phyloP scores from a whole-genome alignment of 345 rosid species.

The Euclidium syriacum region DNA sequence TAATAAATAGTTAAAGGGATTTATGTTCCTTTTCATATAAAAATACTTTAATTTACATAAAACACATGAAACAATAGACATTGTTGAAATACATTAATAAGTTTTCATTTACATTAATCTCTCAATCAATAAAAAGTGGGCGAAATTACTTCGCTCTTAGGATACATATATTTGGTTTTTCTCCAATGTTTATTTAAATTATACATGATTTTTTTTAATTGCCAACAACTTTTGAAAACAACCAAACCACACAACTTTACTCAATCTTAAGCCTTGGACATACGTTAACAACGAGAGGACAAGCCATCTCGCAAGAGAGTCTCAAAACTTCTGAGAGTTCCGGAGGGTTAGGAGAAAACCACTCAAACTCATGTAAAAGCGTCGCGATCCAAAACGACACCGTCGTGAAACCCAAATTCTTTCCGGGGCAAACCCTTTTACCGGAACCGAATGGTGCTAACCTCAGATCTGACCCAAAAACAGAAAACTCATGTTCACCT shows the following conservation, averaged over 20 bases:
- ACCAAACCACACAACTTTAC: constrained; percentile 15
- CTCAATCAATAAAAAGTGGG: background rate
- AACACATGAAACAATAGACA: constrained; percentile 7
- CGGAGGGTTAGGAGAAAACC: constrained; percentile 38
- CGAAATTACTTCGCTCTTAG: constrained; percentile 15
- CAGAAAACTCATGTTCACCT: constrained; percentile 50
- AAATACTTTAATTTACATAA: too few relatives aligned
- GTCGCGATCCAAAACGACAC: constrained; percentile 68
- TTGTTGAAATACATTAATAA: background rate
- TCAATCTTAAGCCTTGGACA: constrained; percentile 35
- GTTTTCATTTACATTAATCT: too few relatives aligned
- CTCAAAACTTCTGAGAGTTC: constrained; percentile 63
- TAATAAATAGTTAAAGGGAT: too few relatives aligned
- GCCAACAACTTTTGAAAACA: background rate
- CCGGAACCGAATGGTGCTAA: constrained; percentile 97
- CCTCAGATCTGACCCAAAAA: constrained; percentile 76
- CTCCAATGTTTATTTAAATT: background rate
- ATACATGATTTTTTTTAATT: background rate
- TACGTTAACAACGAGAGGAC: constrained; percentile 50
- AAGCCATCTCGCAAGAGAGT: constrained; percentile 85
- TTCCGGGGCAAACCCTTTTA: constrained; percentile 76
- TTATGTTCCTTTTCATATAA: too few relatives aligned
- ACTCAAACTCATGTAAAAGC: constrained; percentile 62
- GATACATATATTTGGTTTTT: background rate
- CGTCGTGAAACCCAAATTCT: constrained; percentile 58